Conservation (phyloP, 139 green algal genomes). For the Coelastrella sp. region DNA sequence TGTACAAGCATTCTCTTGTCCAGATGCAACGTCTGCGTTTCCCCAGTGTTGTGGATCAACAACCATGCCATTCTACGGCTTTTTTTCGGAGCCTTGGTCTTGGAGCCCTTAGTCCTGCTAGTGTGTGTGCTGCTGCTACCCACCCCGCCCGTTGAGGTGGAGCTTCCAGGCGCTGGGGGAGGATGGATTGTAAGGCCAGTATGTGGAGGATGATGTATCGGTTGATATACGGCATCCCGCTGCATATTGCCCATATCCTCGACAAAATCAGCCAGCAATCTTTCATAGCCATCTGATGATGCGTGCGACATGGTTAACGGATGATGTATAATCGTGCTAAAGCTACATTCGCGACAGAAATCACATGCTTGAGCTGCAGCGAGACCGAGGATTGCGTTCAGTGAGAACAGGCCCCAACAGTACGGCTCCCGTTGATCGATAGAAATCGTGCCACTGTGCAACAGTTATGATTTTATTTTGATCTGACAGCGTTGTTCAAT, state of each 20-base stretch:
- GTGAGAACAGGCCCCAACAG: neutral
- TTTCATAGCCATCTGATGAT: conserved; percentile 22
- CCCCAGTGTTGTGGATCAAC: conserved; percentile 60
- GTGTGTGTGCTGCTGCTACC: conserved; percentile 22
- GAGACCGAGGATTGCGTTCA: neutral
- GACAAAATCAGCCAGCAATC: neutral
- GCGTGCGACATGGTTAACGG: conserved; percentile 14
- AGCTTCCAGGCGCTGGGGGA: neutral
- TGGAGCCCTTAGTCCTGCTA: neutral
- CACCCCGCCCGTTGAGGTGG: neutral
- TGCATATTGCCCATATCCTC: neutral
- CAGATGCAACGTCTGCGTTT: conserved; percentile 61
- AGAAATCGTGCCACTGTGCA: too few relatives aligned
- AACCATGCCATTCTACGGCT: conserved; percentile 60
- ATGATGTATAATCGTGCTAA: too few relatives aligned
- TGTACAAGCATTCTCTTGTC: conserved; percentile 87
- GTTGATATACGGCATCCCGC: neutral
- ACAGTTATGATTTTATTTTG: too few relatives aligned
- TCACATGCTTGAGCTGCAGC: neutral
- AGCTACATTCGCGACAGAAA: neutral
- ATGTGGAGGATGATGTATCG: neutral
- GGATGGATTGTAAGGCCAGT: neutral
- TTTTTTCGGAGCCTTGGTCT: neutral
- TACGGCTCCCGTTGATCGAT: neutral
- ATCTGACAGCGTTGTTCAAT: too few relatives aligned